Conservation (phyloP, 1,284 basidiomycete genomes). For the Trichosporon sp. region DNA sequence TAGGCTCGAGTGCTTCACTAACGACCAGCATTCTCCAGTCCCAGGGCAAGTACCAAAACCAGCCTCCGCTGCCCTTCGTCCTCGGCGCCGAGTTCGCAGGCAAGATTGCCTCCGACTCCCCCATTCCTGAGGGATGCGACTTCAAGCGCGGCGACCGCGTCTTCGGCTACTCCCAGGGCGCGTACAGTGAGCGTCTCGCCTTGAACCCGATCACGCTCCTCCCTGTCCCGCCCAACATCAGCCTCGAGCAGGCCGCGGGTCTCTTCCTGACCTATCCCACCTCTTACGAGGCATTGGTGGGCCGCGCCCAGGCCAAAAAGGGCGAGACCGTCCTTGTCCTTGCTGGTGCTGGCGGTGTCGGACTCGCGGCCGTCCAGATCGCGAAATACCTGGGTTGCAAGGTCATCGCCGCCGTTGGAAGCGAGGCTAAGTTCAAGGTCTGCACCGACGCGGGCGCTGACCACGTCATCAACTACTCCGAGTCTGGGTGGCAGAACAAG, state of each 20-base stretch:
- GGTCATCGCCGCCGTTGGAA: constrained; percentile 59
- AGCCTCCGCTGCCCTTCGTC: constrained; percentile 79
- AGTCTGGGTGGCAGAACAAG: constrained; percentile 58
- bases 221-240: constrained; percentile 67
- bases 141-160: constrained; percentile 75
- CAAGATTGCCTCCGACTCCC: constrained; percentile 69
- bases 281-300: constrained; percentile 78
- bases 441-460: constrained; percentile 56
- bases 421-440: constrained; percentile 56
- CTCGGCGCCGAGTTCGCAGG: constrained; percentile 86
- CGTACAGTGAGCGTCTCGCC: constrained; percentile 73
- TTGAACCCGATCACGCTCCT: constrained; percentile 61
- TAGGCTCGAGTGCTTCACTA: constrained; percentile 5
- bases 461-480: constrained; percentile 56
- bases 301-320: constrained; percentile 73
- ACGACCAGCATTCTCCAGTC: constrained; percentile 67
- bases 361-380: constrained; percentile 84
- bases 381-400: constrained; percentile 67
- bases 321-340: constrained; percentile 88
- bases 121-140: constrained; percentile 76
- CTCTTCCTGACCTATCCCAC: constrained; percentile 34
- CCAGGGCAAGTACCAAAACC: constrained; percentile 83
- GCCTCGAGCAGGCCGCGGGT: constrained; percentile 65
- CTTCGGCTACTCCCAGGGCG: constrained; percentile 78
- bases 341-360: constrained; percentile 84